These are phyloP conservation scores for Parasitella parasitica DNA, from an alignment of 371 early-diverging fungal species.

Conservation along the genomic window DNA sequence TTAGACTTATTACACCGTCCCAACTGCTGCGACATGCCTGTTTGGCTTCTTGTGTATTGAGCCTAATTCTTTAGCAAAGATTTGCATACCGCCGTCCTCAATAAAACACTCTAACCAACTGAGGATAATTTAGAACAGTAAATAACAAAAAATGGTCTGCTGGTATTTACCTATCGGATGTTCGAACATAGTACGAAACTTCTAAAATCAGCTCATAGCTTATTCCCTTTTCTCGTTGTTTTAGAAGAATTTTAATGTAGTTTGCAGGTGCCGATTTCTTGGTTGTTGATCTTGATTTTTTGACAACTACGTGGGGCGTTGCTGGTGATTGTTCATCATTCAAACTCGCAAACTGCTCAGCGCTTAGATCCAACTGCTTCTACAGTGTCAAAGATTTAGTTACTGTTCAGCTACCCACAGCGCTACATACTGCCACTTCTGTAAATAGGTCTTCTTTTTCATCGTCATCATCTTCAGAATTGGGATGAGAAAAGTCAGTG, in stretches of 20 bases:
- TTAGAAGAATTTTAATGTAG: slow-evolving; percentile 19
- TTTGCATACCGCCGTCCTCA: slow-evolving; percentile 65
- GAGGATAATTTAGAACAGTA: background rate
- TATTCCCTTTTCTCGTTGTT: slow-evolving; percentile 21
- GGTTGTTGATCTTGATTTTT: background rate
- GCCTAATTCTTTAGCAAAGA: slow-evolving; percentile 63
- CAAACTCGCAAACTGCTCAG: slow-evolving; percentile 17
- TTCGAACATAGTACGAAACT: slow-evolving; percentile 24
- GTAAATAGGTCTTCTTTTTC: slow-evolving; percentile 18
- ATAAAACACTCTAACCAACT: slow-evolving; percentile 67
- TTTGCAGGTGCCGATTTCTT: slow-evolving; percentile 17
- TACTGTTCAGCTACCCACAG: no score
- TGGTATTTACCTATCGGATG: slow-evolving; percentile 16
- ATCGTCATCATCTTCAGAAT: background rate
- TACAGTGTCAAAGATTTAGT: background rate
- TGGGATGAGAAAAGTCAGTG: background rate
- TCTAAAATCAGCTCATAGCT: slow-evolving; percentile 21
- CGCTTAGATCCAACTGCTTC: slow-evolving; percentile 27
- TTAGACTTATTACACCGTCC: background rate
- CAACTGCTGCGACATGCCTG: slow-evolving; percentile 29
- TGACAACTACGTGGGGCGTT: background rate
- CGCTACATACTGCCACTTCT: slow-evolving; percentile 23
- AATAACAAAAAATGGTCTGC: background rate
- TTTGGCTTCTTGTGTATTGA: slow-evolving; percentile 45
- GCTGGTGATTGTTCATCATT: slow-evolving; percentile 8